Conservation (phyloP, 306 rosid species). For the Aeschynomene evenia region DNA sequence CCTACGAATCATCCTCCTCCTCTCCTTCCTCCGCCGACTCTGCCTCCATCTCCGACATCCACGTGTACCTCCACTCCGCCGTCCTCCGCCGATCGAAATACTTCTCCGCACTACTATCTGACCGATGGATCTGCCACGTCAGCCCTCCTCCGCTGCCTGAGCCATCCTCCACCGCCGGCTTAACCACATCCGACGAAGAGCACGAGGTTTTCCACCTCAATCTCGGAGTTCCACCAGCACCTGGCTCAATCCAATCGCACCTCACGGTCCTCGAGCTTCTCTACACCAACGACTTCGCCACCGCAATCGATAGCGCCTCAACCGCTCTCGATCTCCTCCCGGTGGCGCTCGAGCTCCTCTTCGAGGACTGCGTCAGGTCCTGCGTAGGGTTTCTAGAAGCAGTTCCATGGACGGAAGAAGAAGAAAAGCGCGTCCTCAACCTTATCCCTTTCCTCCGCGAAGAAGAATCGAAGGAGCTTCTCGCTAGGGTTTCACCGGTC, state of each 20-base stretch:
- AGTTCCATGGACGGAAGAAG: slow-evolving; percentile 93
- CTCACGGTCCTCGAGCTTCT: slow-evolving; percentile 63
- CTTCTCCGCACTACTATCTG: slow-evolving; percentile 82
- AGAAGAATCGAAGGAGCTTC: slow-evolving; percentile 72
- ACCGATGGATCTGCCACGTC: slow-evolving; percentile 57
- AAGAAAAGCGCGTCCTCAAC: slow-evolving; percentile 59
- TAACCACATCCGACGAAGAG: background rate
- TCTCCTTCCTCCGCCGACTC: slow-evolving; percentile 32
- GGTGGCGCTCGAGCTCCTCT: slow-evolving; percentile 72
- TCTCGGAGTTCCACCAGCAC: slow-evolving; percentile 49
- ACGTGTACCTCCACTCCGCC: slow-evolving; percentile 64
- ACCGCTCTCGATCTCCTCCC: slow-evolving; percentile 81
- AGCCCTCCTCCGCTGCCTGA: background rate
- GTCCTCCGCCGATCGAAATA: slow-evolving; percentile 74
- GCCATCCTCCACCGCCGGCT: background rate
- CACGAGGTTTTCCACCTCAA: slow-evolving; percentile 35
- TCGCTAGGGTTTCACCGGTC: slow-evolving; percentile 71
- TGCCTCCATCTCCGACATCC: slow-evolving; percentile 41
- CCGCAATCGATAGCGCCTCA: slow-evolving; percentile 44
- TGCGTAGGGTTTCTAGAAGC: slow-evolving; percentile 81
- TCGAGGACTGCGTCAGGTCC: slow-evolving; percentile 74
- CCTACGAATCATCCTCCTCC: slow-evolving; percentile 35
- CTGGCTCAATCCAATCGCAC: slow-evolving; percentile 49
- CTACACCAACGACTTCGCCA: slow-evolving; percentile 54
- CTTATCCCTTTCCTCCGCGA: slow-evolving; percentile 67